These are phyloP conservation scores for Candida insectalens DNA, from an alignment of 805 yeast genomes.

Conservation along the genomic window DNA sequence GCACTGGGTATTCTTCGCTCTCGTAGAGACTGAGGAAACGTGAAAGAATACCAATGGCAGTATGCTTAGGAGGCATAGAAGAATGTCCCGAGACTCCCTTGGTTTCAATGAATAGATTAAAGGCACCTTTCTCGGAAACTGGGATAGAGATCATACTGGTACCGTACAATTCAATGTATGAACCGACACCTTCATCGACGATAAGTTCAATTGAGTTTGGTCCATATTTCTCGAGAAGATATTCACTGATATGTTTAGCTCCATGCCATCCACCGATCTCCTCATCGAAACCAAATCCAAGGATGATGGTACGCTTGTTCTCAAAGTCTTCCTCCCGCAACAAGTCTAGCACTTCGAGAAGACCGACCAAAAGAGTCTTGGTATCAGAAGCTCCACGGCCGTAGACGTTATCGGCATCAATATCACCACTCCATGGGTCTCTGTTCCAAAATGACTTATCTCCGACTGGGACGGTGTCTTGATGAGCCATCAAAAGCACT, in stretches of 20 bases:
- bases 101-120: constrained; percentile 30
- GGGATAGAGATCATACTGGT: constrained; percentile 32
- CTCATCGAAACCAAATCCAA: constrained; percentile 75
- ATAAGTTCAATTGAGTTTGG: constrained; percentile 47
- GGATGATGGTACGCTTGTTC: constrained; percentile 53
- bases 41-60: constrained; percentile 38
- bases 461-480: constrained; percentile 71
- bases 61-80: constrained; percentile 38
- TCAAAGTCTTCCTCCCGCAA: constrained; percentile 35
- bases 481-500: constrained; percentile 62
- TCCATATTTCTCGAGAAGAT: constrained; percentile 48
- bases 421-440: constrained; percentile 59
- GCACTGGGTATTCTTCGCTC: constrained; percentile 37
- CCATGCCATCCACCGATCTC: constrained; percentile 59
- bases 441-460: constrained; percentile 39
- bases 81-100: constrained; percentile 43
- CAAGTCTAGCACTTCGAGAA: constrained; percentile 56
- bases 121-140: constrained; percentile 39
- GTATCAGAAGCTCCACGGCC: constrained; percentile 78
- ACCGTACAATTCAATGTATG: constrained; percentile 28
- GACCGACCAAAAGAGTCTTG: constrained; percentile 57
- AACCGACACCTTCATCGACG: constrained; percentile 37
- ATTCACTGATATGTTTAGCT: constrained; percentile 41
- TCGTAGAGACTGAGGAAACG: constrained; percentile 39
- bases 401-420: constrained; percentile 55